Base-by-base conservation (phyloP, 2,329 filamentous ascomycete genomes). In the Sclerotinia borealis region DNA sequence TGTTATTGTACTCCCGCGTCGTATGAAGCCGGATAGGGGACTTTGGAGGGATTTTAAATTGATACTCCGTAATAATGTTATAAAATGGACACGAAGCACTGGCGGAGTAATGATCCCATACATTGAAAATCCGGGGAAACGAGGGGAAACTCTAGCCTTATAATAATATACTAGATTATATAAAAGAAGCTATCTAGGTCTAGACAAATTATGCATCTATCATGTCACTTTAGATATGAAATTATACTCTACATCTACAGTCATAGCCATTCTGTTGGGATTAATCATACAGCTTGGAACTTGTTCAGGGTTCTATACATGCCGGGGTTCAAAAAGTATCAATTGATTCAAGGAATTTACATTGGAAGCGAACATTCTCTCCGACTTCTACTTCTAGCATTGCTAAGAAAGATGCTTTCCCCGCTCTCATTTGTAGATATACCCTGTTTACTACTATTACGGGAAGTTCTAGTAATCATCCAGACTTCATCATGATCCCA, bases 121-220 rank as follows among this genome's bases (percentile, higher is more conserved):
- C 6, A 27, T 17, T 36, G 37, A 54, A 45, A 61, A 61, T 61
- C 59, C 49, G 48, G 59, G 59, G 59, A 61, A 61, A 45, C 31
- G 43, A n/a, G 48, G 59, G 59, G 15, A 19, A 15, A 41, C n/a
- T 31, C 25, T 41, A 54, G 59, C 47, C 47, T 51, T 60, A 41
- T 52, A 43, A 19, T 31, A 47, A 39, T 39, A 39, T n/a, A n/a
- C n/a, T n/a, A n/a, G n/a, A n/a, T n/a, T 39, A 13, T 34, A 50
- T 34, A 34, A 11, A 29, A 34, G 41, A 51, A 36, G 49, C 49
- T n/a, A n/a, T n/a, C n/a, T 54, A 11, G 36, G 51, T 39, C 51
- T 54, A 54, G 51, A 34, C 37, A 56, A 29, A 36, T 39, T 36
- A 39, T 56, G 52, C 52, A 41, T 56, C 11, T 2, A 43, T 31